Conservation (phyloP, 202 grass and related monocot genomes). For the Cymbopogon flexuosus region DNA sequence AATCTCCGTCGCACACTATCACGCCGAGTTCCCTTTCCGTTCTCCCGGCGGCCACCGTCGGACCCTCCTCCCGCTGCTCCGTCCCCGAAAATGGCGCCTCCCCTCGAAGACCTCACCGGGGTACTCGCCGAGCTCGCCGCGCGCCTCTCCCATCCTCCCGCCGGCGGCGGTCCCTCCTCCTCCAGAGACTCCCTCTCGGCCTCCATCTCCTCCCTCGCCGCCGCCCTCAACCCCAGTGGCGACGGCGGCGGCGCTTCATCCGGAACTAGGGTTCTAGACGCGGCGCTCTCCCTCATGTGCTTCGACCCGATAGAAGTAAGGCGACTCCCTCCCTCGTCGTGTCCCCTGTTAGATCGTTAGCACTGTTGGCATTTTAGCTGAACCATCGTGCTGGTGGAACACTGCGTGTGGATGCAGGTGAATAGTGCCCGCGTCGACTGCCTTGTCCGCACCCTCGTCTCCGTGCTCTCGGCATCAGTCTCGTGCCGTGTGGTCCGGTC, state of each 20-base stretch:
- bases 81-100: constrained; percentile 40
- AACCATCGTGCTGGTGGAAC: background rate
- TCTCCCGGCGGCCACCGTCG: background rate
- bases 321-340: background rate
- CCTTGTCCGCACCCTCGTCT: constrained; percentile 50
- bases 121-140: constrained; percentile 46
- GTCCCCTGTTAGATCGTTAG: background rate
- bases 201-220: constrained; percentile 52
- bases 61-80: constrained; percentile 8
- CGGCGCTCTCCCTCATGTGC: constrained; percentile 84
- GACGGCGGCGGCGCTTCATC: constrained; percentile 4
- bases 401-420: constrained; percentile 35
- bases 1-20: background rate
- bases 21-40: background rate
- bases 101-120: constrained; percentile 35
- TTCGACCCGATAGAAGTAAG: constrained; percentile 56
- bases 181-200: background rate
- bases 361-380: background rate
- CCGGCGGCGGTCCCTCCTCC: background rate
- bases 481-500: constrained; percentile 43
- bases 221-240: constrained; percentile 43
- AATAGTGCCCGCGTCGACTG: constrained; percentile 42
- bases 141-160: constrained; percentile 2
- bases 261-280: constrained; percentile 58
- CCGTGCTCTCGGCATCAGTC: constrained; percentile 47